phyloP scores from a whole-genome alignment of 805 yeast genomes.

The Tetrapisispora phaffii region DNA sequence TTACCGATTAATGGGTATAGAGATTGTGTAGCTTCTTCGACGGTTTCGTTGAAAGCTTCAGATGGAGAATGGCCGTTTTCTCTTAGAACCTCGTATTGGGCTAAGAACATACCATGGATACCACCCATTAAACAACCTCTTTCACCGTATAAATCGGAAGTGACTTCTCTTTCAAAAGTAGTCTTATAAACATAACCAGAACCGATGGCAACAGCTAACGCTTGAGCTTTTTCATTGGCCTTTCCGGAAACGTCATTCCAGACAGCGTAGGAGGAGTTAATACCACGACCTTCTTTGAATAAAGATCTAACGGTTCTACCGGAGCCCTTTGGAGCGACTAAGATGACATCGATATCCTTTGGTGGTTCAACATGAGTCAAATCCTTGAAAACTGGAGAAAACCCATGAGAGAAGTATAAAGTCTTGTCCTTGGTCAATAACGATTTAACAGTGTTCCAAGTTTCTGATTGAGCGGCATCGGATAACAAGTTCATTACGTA shows the following conservation, averaged over 20 bases:
- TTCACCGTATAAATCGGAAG: conserved; percentile 99
- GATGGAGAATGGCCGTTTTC: conserved; percentile 99
- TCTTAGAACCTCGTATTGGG: conserved; percentile 98
- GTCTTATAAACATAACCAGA: conserved; percentile 99
- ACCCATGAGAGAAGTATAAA: conserved; percentile 97
- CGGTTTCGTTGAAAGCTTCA: conserved; percentile 99
- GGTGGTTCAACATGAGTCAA: conserved; percentile 96
- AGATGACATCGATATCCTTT: conserved; percentile 86
- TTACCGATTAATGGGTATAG: conserved; percentile 97
- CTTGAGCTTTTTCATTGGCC: conserved; percentile 98
- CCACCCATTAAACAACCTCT: conserved; percentile 99
- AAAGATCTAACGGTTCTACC: conserved; percentile 99
- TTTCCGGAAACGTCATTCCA: conserved; percentile 99
- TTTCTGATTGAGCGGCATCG: conserved; percentile 99
- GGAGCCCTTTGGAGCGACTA: conserved; percentile 99
- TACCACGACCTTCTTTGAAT: conserved; percentile 99
- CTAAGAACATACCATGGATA: conserved; percentile 99
- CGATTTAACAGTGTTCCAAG: conserved; percentile 84
- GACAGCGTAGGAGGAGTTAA: conserved; percentile 98
- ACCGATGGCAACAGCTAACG: conserved; percentile 97
- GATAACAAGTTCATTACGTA: conserved; percentile 95
- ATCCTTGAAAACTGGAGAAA: conserved; percentile 98
- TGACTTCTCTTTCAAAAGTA: conserved; percentile 97
- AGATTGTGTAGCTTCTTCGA: conserved; percentile 99
- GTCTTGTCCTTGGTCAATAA: conserved; percentile 94